Percentiles rank a stretch among this genome's conserved stretches.
Conservation (phyloP, 148 eudicot species). For the Diospyros lotus region DNA sequence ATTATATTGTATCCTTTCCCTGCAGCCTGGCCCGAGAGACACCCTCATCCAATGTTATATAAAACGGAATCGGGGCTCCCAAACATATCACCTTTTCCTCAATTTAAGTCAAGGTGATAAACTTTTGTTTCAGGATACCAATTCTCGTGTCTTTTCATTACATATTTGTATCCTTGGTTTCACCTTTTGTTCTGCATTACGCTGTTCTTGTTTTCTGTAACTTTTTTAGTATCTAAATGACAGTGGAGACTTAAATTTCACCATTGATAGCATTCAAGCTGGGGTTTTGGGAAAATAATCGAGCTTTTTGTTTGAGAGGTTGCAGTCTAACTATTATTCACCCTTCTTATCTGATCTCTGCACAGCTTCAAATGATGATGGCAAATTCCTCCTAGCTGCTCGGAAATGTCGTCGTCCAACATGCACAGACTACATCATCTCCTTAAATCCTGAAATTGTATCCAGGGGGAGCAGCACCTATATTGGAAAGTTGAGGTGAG, state of each 20-base stretch:
- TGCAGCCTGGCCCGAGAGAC: conserved; percentile 91
- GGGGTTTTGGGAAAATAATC: neutral
- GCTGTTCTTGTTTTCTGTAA: neutral
- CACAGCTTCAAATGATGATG: conserved; percentile 72
- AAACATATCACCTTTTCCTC: conserved; percentile 71
- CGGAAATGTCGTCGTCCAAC: conserved; percentile 75
- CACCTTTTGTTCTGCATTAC: neutral
- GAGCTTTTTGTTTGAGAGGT: too few relatives aligned
- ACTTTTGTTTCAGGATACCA: neutral
- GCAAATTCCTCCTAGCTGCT: conserved; percentile 84
- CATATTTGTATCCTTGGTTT: neutral
- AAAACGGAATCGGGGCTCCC: conserved; percentile 69
- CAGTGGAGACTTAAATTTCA: neutral
- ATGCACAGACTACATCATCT: conserved; percentile 76
- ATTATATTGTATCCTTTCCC: conserved; percentile 7
- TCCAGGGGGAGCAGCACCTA: conserved; percentile 72
- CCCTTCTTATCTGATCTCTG: conserved; percentile 1
- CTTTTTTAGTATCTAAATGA: neutral
- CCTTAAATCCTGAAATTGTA: conserved; percentile 56
- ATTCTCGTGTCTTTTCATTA: neutral
- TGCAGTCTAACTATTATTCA: too few relatives aligned
- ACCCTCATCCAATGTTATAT: conserved; percentile 74
- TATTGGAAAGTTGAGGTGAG: conserved; percentile 83
- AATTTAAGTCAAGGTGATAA: conserved; percentile 53
- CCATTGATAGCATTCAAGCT: neutral